phyloP scores from a whole-genome alignment of 116 monocot genomes.

The Zostera marina region DNA sequence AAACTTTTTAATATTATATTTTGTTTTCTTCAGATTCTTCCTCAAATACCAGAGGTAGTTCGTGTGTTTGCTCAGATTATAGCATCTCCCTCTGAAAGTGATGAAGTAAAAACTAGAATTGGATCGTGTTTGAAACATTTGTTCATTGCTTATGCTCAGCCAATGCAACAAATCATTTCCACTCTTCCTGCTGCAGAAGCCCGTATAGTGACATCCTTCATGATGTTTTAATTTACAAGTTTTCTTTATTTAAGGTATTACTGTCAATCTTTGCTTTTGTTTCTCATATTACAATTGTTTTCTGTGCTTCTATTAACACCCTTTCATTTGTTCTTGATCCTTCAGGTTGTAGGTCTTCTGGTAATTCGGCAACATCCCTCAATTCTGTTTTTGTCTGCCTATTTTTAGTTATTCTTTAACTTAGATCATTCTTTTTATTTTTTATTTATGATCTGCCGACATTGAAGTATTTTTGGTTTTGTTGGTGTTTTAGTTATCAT shows the following conservation, averaged over 20 bases:
- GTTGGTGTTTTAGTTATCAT: too few species aligned
- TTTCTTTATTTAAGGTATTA: constrained; percentile 1
- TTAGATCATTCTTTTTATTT: too few species aligned
- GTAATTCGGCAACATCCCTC: too few species aligned
- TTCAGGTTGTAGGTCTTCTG: too few species aligned
- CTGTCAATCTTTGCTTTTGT: too few species aligned
- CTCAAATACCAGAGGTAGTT: constrained; percentile 60
- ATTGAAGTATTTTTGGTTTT: too few species aligned
- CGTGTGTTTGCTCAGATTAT: constrained; percentile 62
- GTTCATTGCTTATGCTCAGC: constrained; percentile 65
- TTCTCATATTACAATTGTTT: too few species aligned
- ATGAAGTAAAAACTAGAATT: constrained; percentile 61
- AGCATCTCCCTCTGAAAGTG: constrained; percentile 45
- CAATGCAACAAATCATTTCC: constrained; percentile 65
- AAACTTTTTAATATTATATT: background rate
- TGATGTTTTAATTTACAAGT: constrained; percentile 10
- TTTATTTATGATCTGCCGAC: too few species aligned
- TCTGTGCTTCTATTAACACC: too few species aligned
- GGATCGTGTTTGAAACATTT: constrained; percentile 60
- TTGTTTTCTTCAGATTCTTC: constrained; percentile 48
- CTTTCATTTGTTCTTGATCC: too few species aligned
- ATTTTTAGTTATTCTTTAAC: too few species aligned
- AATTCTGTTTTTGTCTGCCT: too few species aligned
- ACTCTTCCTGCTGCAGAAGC: constrained; percentile 58
- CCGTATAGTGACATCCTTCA: constrained; percentile 55